Conservation (phyloP, 2,329 filamentous ascomycete genomes). For the Trichoderma lentiforme region DNA sequence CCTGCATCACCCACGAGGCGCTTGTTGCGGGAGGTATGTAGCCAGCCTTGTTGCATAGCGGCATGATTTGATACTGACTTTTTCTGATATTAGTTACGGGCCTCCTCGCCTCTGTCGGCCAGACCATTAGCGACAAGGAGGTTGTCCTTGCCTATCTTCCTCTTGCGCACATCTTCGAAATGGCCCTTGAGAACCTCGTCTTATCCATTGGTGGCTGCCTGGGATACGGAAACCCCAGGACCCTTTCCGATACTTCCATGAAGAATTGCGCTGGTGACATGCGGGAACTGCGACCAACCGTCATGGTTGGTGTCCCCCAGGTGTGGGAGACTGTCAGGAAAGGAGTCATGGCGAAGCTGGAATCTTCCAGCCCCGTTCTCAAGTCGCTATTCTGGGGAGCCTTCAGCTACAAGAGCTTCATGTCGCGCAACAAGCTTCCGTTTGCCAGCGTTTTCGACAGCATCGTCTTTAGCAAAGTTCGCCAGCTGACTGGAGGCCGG, state of each 20-base stretch:
- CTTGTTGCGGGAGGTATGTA: slow-evolving; percentile 66
- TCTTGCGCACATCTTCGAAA: slow-evolving; percentile 93
- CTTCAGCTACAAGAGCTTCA: slow-evolving; percentile 56
- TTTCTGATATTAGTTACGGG: slow-evolving; percentile 61
- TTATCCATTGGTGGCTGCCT: slow-evolving; percentile 87
- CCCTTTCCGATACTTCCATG: slow-evolving; percentile 80
- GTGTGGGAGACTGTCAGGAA: slow-evolving; percentile 98
- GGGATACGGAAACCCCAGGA: slow-evolving; percentile 89
- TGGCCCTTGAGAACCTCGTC: slow-evolving; percentile 88
- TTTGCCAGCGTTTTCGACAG: slow-evolving; percentile 70
- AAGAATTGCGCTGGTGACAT: slow-evolving; percentile 92
- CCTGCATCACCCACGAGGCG: slow-evolving; percentile 74
- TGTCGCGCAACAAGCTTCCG: slow-evolving; percentile 58
- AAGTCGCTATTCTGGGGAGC: slow-evolving; percentile 75
- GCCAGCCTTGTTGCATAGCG: neutral
- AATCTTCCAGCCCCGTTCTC: slow-evolving; percentile 64
- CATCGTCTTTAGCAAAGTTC: slow-evolving; percentile 88
- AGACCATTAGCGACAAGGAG: slow-evolving; percentile 74
- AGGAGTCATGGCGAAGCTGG: slow-evolving; percentile 79
- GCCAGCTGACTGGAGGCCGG: slow-evolving; percentile 81
- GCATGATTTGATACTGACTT: neutral
- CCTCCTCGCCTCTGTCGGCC: slow-evolving; percentile 72
- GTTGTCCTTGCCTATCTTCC: slow-evolving; percentile 86
- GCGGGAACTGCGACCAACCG: slow-evolving; percentile 81
- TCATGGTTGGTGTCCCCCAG: slow-evolving; percentile 91